These are phyloP conservation scores for Clonostachys chloroleuca DNA, from an alignment of 2,329 filamentous ascomycete genomes.

Conservation along the genomic window DNA sequence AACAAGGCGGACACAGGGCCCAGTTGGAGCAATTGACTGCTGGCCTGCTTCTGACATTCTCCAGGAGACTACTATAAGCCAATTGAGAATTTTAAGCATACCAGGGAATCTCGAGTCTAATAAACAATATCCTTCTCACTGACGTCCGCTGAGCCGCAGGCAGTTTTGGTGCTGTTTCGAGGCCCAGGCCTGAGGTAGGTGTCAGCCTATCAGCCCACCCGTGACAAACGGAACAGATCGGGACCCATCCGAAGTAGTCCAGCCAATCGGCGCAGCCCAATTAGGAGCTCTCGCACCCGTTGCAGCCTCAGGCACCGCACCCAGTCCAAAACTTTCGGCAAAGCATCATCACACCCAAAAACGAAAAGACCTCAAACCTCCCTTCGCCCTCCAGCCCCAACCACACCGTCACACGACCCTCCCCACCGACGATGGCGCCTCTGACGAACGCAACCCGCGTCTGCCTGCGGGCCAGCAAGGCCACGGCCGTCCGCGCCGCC, in stretches of 20 bases:
- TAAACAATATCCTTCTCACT: too few species aligned
- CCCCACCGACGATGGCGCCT: constrained; percentile 52
- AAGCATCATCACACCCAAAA: constrained; percentile 25
- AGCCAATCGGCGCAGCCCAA: constrained; percentile 40
- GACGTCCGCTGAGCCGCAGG: too few species aligned
- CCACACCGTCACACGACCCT: constrained; percentile 14
- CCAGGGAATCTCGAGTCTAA: too few species aligned
- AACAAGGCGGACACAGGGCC: too few species aligned
- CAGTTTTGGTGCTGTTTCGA: too few species aligned
- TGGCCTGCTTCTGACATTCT: too few species aligned
- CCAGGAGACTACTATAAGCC: too few species aligned
- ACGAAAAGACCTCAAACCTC: constrained; percentile 40
- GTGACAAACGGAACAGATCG: constrained; percentile 6
- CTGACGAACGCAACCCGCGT: constrained; percentile 65
- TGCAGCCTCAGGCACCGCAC: constrained; percentile 36
- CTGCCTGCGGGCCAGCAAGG: constrained; percentile 53
- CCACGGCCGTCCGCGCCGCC: constrained; percentile 44
- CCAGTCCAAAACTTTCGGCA: constrained; percentile 34
- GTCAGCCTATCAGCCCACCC: not conserved
- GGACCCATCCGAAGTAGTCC: constrained; percentile 12
- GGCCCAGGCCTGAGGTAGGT: too few species aligned
- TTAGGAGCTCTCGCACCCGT: constrained; percentile 33
- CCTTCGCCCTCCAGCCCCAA: constrained; percentile 15
- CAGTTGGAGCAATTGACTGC: too few species aligned
- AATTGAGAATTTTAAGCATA: too few species aligned